Conservation (phyloP, 2,329 filamentous ascomycete genomes). For the Harringtonia lauricola region DNA sequence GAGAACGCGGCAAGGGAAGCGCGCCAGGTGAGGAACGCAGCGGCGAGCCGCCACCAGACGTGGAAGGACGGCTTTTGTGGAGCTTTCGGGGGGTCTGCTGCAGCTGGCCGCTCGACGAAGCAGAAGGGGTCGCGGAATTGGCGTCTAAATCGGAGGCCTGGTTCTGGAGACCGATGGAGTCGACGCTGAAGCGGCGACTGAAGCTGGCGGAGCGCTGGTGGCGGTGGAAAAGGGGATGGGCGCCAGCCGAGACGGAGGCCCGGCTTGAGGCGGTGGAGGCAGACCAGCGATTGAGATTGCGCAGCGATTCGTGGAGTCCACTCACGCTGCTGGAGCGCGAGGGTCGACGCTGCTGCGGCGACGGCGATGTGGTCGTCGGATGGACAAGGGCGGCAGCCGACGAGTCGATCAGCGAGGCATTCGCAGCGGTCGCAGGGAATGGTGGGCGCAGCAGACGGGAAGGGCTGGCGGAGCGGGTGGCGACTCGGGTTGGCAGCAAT, state of each 20-base stretch:
- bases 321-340: slow-evolving; percentile 25
- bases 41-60: not conserved
- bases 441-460: slow-evolving; percentile 10
- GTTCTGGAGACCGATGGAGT: slow-evolving; percentile 22
- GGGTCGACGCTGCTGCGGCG: slow-evolving; percentile 12
- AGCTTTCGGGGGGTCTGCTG: slow-evolving; percentile 24
- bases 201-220: slow-evolving; percentile 21
- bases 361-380: slow-evolving; percentile 1
- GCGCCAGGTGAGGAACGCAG: too few relatives aligned
- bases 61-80: slow-evolving; percentile 23
- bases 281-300: slow-evolving; percentile 42
- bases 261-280: slow-evolving; percentile 40
- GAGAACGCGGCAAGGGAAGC: slow-evolving; percentile 13
- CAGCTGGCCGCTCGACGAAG: not conserved
- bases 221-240: slow-evolving; percentile 14
- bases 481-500: slow-evolving; percentile 11
- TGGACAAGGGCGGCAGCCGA: slow-evolving; percentile 8
- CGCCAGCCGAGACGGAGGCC: slow-evolving; percentile 20
- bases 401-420: not conserved
- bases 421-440: slow-evolving; percentile 16
- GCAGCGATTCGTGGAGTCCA: slow-evolving; percentile 30
- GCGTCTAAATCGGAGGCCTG: slow-evolving; percentile 13
- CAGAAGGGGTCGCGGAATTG: slow-evolving; percentile 7
- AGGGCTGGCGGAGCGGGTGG: not conserved
- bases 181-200: slow-evolving; percentile 31